Conservation (phyloP, 257 asterid species). For the Fraxinus cuspidata region DNA sequence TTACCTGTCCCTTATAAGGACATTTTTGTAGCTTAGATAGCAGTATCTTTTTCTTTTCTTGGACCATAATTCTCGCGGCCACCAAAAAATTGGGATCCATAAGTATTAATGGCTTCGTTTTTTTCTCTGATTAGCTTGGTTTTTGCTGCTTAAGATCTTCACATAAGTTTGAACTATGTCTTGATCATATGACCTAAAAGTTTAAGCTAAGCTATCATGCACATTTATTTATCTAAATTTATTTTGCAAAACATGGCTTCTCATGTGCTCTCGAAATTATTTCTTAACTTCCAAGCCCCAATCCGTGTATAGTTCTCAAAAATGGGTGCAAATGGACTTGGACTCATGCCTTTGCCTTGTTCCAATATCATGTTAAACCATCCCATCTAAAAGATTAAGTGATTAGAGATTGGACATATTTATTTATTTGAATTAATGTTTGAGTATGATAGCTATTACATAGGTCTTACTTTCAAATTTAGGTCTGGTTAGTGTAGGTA, state of each 20-base stretch:
- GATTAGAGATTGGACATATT: neutral
- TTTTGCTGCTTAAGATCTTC: neutral
- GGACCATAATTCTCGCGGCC: neutral
- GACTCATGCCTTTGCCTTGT: neutral
- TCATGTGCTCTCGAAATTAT: neutral
- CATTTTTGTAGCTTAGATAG: slow-evolving; percentile 30
- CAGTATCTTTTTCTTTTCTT: slow-evolving; percentile 16
- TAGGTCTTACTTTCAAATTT: neutral
- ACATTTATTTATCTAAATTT: neutral
- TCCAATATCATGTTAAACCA: neutral
- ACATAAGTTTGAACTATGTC: neutral
- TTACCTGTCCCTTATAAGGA: slow-evolving; percentile 44
- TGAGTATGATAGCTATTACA: neutral
- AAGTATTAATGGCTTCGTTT: neutral
- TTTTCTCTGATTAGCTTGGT: neutral
- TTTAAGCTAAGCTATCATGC: too few species aligned
- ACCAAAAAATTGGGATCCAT: neutral
- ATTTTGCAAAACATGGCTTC: neutral
- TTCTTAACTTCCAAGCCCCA: neutral
- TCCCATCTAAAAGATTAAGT: neutral
- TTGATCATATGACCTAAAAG: too few species aligned
- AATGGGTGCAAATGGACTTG: neutral
- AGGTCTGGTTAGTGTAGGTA: neutral
- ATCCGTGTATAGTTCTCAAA: neutral
- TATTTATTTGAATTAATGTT: neutral